Evolutionary conservation across 495 filamentous ascomycete genomes (phyloP), one percentile per base, ranked within the genome.

Genomic region (Choiromyces venosus): DNA sequence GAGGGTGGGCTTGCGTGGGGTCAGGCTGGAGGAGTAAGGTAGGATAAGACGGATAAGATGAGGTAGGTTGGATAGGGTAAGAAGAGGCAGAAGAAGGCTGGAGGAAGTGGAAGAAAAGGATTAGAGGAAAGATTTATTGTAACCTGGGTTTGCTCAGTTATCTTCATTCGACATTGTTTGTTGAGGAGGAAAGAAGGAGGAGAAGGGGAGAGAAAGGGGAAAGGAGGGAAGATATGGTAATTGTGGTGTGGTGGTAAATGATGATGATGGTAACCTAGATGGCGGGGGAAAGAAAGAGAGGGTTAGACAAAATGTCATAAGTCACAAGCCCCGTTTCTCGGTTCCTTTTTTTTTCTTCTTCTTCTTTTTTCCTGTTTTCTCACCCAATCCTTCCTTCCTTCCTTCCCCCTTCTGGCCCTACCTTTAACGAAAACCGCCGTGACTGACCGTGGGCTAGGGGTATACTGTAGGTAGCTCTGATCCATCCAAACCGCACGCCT

Each of bases 151-250:
- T 61, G 52, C 52, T 61, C 52, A 25, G 52, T 61, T 61, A 29
- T 61, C 52, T 14, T 61, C 52, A 61, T 61, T 61, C 52, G 52
- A 29, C 52, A 29, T 29, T 61, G 52, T 61, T 61, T 61, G 52
- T 61, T 61, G 52, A 61, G 16, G 52, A 10, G 52, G 25, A 29
- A 61, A 25, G 9, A 29, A 16, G 52, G 18, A 16, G 40, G n/a
- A 5, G 10, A 56, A n/a, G 12, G 46, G n/a, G 12, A 2, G 25
- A 10, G 21, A 25, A 52, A 7, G 44, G 44, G 21, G 21, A 46
- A 25, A n/a, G 46, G n/a, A 14, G n/a, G 25, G 25, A 25, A 61
- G 52, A 33, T 61, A 33, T 61, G 52, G 12, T 12, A n/a, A 14
- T 33, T 61, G 52, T 33, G 52, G 12, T 29, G 44, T 52, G 44